These are phyloP conservation scores for Phalaenopsis equestris DNA, from an alignment of 106 monocot genomes.

Conservation along the genomic window DNA sequence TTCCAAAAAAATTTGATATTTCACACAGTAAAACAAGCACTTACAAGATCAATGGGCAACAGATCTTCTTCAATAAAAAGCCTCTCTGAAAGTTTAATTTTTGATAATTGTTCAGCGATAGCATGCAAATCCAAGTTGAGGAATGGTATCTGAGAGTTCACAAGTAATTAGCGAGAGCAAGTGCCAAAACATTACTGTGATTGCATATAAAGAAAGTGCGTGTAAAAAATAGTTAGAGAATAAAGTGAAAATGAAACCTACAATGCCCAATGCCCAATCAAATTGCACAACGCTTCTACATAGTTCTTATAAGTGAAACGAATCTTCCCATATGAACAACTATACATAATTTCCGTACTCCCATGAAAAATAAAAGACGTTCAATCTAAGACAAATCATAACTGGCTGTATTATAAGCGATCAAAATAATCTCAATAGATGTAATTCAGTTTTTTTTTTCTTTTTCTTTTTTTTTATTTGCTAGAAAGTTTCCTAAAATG, in stretches of 20 bases:
- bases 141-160: conserved; percentile 54
- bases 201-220: background rate
- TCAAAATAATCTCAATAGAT: background rate
- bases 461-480: no score
- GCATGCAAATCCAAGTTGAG: conserved; percentile 79
- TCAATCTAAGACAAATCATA: background rate
- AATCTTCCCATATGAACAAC: background rate
- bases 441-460: no score
- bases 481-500: background rate
- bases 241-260: background rate
- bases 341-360: background rate
- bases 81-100: conserved; percentile 53
- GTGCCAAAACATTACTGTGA: background rate
- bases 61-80: conserved; percentile 78
- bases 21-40: background rate
- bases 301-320: background rate
- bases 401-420: background rate
- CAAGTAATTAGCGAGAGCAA: conserved; percentile 4
- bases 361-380: background rate
- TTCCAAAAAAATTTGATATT: background rate
- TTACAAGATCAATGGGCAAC: conserved; percentile 58
- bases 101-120: conserved; percentile 63
- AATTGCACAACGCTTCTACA: background rate
- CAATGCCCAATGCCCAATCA: background rate
- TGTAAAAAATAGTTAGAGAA: background rate